These are phyloP conservation scores for Colletotrichum karsti DNA, from an alignment of 2,329 filamentous ascomycete species.

Conservation along the genomic window DNA sequence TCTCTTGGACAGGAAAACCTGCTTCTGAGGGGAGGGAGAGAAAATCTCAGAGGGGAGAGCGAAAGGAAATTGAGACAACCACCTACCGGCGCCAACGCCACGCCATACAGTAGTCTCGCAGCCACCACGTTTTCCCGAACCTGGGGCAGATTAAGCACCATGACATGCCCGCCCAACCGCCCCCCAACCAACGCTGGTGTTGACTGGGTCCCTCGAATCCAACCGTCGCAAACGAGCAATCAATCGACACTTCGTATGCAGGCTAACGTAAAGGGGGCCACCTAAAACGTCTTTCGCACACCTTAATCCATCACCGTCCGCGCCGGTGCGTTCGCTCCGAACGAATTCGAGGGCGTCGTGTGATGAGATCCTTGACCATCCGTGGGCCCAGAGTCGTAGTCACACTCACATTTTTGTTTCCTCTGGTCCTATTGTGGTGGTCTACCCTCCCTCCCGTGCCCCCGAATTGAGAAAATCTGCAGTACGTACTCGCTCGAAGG, in stretches of 20 bases:
- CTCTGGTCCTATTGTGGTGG: neutral
- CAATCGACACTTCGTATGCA: conserved; percentile 1
- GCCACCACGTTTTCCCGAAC: conserved; percentile 17
- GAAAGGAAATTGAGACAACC: conserved; percentile 11
- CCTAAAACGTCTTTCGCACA: conserved; percentile 3
- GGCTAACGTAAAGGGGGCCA: conserved; percentile 18
- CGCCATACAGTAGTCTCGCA: neutral
- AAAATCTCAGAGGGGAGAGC: neutral
- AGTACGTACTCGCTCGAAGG: neutral
- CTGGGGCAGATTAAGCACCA: conserved; percentile 10
- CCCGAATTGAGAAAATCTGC: neutral
- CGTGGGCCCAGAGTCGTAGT: neutral
- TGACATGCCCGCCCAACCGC: conserved; percentile 22
- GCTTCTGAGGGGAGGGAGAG: conserved; percentile 1
- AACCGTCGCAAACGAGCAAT: conserved; percentile 4
- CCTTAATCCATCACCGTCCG: neutral
- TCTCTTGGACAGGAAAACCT: conserved; percentile 17
- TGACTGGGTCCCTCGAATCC: neutral
- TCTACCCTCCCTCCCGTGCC: neutral
- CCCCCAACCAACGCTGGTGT: conserved; percentile 1
- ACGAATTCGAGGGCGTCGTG: neutral
- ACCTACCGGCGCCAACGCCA: neutral
- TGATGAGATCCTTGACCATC: conserved; percentile 2
- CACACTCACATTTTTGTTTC: neutral
- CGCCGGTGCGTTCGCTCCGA: conserved; percentile 6